phyloP scores from a whole-genome alignment of 2,329 filamentous ascomycete species.

The Tolypocladium cylindrosporum region DNA sequence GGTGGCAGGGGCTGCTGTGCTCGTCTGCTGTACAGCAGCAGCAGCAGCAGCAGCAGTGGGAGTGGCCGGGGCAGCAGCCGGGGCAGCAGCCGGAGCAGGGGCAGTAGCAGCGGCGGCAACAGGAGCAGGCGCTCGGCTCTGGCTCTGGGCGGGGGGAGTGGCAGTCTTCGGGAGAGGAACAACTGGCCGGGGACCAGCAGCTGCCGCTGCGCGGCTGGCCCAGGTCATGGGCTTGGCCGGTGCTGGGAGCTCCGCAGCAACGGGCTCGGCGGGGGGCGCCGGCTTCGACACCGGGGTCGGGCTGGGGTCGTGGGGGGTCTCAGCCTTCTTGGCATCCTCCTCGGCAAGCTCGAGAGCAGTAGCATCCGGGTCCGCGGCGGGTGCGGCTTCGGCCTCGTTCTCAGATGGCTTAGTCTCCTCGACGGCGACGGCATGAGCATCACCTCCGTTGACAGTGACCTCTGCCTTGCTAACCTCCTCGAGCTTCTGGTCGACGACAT shows the following conservation, averaged over 20 bases:
- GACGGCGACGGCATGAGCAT: slow-evolving; percentile 17
- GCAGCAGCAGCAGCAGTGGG: slow-evolving; percentile 5
- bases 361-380: slow-evolving; percentile 35
- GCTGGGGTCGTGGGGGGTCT: slow-evolving; percentile 57
- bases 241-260: slow-evolving; percentile 32
- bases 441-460: slow-evolving; percentile 20
- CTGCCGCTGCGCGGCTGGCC: slow-evolving; percentile 59
- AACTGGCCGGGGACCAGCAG: slow-evolving; percentile 42
- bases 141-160: slow-evolving; percentile 34
- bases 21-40: slow-evolving; percentile 18
- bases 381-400: slow-evolving; percentile 22
- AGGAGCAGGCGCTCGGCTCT: slow-evolving; percentile 44
- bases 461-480: slow-evolving; percentile 46
- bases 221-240: slow-evolving; percentile 58
- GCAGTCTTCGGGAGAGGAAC: slow-evolving; percentile 49
- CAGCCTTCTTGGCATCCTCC: slow-evolving; percentile 45
- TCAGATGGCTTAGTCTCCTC: slow-evolving; percentile 29
- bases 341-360: slow-evolving; percentile 42
- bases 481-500: slow-evolving; percentile 63
- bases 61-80: slow-evolving; percentile 23
- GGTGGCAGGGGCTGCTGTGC: slow-evolving; percentile 26
- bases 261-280: slow-evolving; percentile 37
- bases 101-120: slow-evolving; percentile 28
- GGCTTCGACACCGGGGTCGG: slow-evolving; percentile 41
- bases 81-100: slow-evolving; percentile 27